phyloP scores from a whole-genome alignment of 192 early-diverging fungal genomes.

The Entophlyctis luteolus region DNA sequence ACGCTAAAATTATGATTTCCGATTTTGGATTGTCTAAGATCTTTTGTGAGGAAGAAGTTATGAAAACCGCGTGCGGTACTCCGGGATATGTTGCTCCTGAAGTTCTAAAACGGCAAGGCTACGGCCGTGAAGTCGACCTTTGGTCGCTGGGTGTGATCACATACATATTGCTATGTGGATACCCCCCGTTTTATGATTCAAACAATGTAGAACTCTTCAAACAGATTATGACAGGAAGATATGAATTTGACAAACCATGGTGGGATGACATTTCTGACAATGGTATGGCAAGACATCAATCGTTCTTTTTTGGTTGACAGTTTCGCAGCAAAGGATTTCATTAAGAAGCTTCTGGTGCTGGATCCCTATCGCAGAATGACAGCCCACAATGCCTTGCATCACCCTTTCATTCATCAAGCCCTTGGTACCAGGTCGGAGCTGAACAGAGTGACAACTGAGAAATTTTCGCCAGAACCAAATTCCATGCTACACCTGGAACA shows the following conservation, averaged over 20 bases:
- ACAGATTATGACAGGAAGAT: conserved; percentile 68
- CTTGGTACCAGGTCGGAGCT: conserved; percentile 29
- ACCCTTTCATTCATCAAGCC: conserved; percentile 48
- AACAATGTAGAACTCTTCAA: conserved; percentile 61
- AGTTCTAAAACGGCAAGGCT: conserved; percentile 66
- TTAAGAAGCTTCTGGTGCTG: conserved; percentile 54
- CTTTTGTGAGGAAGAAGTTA: conserved; percentile 53
- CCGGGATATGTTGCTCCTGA: conserved; percentile 83
- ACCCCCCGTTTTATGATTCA: conserved; percentile 75
- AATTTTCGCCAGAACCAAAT: background rate
- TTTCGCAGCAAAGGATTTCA: conserved; percentile 57
- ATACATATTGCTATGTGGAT: conserved; percentile 88
- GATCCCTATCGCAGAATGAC: conserved; percentile 50
- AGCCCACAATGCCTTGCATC: conserved; percentile 39
- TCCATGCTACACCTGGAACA: background rate
- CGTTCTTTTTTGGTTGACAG: background rate
- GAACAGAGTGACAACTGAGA: background rate
- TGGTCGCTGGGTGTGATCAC: conserved; percentile 94
- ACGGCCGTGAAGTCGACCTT: conserved; percentile 77
- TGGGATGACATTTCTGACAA: conserved; percentile 73
- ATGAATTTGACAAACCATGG: conserved; percentile 71
- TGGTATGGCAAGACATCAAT: conserved; percentile 25
- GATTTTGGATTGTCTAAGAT: conserved; percentile 95
- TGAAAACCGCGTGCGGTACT: conserved; percentile 85
- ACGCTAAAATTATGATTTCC: conserved; percentile 76